Percentiles rank a stretch among this genome's conserved stretches.
These are phyloP conservation scores for Ascochyta koolunga DNA, from an alignment of 2,329 filamentous ascomycete genomes.

Conservation along the genomic window DNA sequence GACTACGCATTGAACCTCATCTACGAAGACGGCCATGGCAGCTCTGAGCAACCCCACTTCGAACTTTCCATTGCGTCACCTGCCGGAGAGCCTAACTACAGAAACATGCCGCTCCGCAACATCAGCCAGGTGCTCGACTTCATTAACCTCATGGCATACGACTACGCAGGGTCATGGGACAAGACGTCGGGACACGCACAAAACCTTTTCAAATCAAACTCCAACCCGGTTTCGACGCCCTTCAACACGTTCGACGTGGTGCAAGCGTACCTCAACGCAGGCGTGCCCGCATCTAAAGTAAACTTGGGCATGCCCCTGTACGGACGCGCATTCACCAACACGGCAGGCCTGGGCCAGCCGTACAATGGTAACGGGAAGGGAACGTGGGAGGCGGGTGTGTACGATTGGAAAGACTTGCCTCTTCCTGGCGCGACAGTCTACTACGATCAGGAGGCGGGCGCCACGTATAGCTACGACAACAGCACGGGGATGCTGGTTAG, in stretches of 20 bases:
- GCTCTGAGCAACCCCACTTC: slow-evolving; percentile 47
- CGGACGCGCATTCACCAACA: slow-evolving; percentile 81
- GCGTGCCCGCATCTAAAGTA: slow-evolving; percentile 72
- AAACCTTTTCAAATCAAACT: slow-evolving; percentile 70
- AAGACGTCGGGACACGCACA: slow-evolving; percentile 74
- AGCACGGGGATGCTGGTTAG: slow-evolving; percentile 70
- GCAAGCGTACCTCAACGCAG: slow-evolving; percentile 67
- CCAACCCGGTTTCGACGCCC: slow-evolving; percentile 70
- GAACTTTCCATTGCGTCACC: slow-evolving; percentile 54
- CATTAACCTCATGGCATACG: slow-evolving; percentile 60
- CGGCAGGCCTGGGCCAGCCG: slow-evolving; percentile 71
- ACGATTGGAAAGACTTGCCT: slow-evolving; percentile 88
- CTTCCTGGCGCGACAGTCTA: slow-evolving; percentile 68
- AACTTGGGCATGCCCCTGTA: slow-evolving; percentile 93
- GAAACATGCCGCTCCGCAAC: slow-evolving; percentile 48
- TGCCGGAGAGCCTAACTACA: slow-evolving; percentile 51
- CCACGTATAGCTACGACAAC: slow-evolving; percentile 78
- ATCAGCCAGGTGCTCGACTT: slow-evolving; percentile 55
- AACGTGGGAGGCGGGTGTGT: slow-evolving; percentile 77
- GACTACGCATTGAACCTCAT: slow-evolving; percentile 47
- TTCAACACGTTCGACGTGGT: slow-evolving; percentile 78
- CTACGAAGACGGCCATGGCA: slow-evolving; percentile 14
- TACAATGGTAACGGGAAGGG: slow-evolving; percentile 78
- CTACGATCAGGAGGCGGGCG: slow-evolving; percentile 67
- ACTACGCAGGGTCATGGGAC: slow-evolving; percentile 80